Base-by-base conservation (phyloP, 129 eudicot species). In the Helichrysum umbraculigerum region DNA sequence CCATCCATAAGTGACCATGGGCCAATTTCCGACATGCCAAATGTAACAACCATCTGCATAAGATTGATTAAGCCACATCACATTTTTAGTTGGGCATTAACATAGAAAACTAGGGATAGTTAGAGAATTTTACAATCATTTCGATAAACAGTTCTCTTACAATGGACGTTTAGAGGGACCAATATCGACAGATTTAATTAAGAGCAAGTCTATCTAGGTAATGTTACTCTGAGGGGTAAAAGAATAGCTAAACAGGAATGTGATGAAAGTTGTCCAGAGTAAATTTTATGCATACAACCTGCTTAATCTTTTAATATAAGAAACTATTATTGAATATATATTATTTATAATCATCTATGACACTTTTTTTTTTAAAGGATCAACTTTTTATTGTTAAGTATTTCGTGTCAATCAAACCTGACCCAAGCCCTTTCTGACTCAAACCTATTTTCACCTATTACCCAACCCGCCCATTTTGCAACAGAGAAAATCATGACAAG, bases 1-100 rank as follows among this genome's bases (percentile, higher is more conserved):
- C 94, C 81, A 65, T 94, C 98, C 97, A 94, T 91, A 21, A 94
- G 91, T 19, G 98, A 94, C 98, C 99, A 94, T 50, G 99, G 99
- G 3, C 99, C 98, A 6, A 93, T 80, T 30, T 90, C 98, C 6
- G 98, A 93, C 98, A 93, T 94, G 22, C 99, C 99, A 69, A 93
- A 93, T 66, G 98, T 85, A 15, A 82, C 86, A 4, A 93, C 98
- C 98, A 93, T 93, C 98, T 92, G 83, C 76, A 82, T 14, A 41
- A 52, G 59, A 74, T 58, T 34, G 51, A 56, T 30, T 68, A 17
- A 81, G 32, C 69, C 44, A 11, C 71, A 47, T 75, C 57, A 61
- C 29, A 63, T 17, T 67, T 63, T 56, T 70, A 44, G 60, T 42
- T n/a, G 22, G 62, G 2, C 58, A 20, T 20, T 11, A 63, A 63